Evolutionary conservation across 768 basidiomycete genomes (phyloP), one percentile per base, ranked within the genome.

Genomic region (Leccinellum albellum): DNA sequence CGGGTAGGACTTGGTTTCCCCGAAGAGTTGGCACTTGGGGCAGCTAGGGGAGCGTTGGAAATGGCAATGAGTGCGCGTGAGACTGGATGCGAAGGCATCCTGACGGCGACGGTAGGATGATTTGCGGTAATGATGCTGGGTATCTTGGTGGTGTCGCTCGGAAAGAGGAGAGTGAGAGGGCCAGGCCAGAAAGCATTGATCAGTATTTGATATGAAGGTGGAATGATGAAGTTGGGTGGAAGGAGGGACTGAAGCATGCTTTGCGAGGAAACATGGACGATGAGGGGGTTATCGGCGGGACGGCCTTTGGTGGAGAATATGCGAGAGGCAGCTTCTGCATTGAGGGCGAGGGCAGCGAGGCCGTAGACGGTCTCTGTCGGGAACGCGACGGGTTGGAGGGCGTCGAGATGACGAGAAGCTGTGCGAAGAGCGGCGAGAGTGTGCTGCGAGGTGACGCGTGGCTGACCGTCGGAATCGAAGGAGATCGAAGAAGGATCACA

Each of bases 331-430:
- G 95, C 93, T 15, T 73, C 61, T 8, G 80, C 61, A 64, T 84
- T 75, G 46, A 93, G 74, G 0, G 96, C 94, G 21, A 86, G 74
- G 0, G 94, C 97, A 28, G 91, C 97, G n/a, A 99, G 84, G 1
- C 97, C 97, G 72, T 98, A 99, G 12, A 99, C 97, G 0, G 97
- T 98, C 74, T 99, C 97, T 29, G 97, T 98, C 0, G 97, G 96
- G 68, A 99, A 91, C 0, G 88, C 95, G 54, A 98, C 88, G 21
- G 82, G 78, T 56, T 83, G 76, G 15, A 71, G 64, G 23, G 74
- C 74, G 32, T 79, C 63, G 47, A 78, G 79, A 55, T 81, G 78
- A 55, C 77, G 74, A 6, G 84, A 74, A 1, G 90, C 91, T 20
- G 69, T 65, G 50, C 78, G 68, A 58, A 93, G 74, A 20, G 86